These are phyloP conservation scores for Draba incana DNA, from an alignment of 345 rosid species.

Conservation along the genomic window DNA sequence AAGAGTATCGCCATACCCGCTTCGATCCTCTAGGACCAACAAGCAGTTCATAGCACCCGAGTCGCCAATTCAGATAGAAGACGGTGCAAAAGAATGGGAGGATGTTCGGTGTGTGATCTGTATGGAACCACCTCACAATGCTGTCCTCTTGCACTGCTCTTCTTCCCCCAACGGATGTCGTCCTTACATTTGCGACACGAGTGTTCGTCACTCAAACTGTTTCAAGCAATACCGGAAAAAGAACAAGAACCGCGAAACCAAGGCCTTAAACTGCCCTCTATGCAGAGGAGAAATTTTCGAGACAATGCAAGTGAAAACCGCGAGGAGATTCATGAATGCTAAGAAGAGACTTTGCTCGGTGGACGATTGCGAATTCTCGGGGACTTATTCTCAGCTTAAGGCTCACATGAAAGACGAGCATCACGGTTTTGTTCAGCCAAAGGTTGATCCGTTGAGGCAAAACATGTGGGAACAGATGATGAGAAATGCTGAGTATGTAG, in stretches of 20 bases:
- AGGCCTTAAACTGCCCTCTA: conserved; percentile 69
- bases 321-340: conserved; percentile 61
- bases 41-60: background rate
- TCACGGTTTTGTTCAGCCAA: conserved; percentile 59
- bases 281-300: conserved; percentile 86
- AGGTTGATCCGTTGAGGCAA: conserved; percentile 58
- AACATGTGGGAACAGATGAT: conserved; percentile 53
- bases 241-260: conserved; percentile 48
- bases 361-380: conserved; percentile 67
- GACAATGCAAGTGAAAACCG: conserved; percentile 72
- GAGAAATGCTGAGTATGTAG: conserved; percentile 34
- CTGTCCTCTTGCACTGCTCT: conserved; percentile 86
- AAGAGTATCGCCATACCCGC: conserved; percentile 37
- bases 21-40: conserved; percentile 24
- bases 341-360: conserved; percentile 72
- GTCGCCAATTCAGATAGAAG: background rate
- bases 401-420: conserved; percentile 69
- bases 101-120: conserved; percentile 82
- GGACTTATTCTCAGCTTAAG: conserved; percentile 71
- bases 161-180: conserved; percentile 82
- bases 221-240: conserved; percentile 74
- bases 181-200: conserved; percentile 94
- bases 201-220: conserved; percentile 84
- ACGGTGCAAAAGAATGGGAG: conserved; percentile 58
- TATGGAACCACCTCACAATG: conserved; percentile 88